Evolutionary conservation across 2,329 filamentous ascomycete genomes (phyloP), one percentile per base, ranked within the genome.

Genomic region (Xylaria sp.): DNA sequence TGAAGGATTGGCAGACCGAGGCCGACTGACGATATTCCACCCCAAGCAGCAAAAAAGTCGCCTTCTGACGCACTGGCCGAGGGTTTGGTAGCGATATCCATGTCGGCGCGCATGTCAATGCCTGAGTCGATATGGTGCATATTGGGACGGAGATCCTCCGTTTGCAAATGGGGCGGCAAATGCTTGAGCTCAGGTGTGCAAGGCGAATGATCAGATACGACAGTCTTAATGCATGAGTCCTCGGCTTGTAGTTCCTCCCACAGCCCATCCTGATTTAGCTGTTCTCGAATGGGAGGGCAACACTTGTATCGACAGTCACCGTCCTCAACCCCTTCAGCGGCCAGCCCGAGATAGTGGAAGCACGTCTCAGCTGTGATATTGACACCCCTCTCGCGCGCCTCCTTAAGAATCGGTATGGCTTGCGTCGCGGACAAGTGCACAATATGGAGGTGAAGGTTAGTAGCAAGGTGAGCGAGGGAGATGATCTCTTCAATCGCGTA

Each of bases 21-120:
- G 0, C 96, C 96, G 20, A 99, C 95, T 4, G 92, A 96, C 4
- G 93, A 95, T 76, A 99, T 97, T 15, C 96, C 96, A 63, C 96
- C 96, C 96, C 96, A 99, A 0, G 94, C 94, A 4, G 92, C 89
- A 82, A 98, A 96, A 86, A 99, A 98, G 82, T 98, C 93, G 44
- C 96, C 96, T 56, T 79, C 79, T 28, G 81, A 80, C 26, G 83
- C 81, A 44, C 81, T 78, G 10, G 82, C 79, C 28, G 78, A 77
- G 6, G 79, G 76, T 68, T 80, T 80, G 11, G 80, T 76, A 1
- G 77, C 74, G 28, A 80, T 63, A 62, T 77, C 68, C 59, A 79
- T 56, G 48, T 78, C 74, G 4, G 74, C 76, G 0, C 81, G 81
- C 74, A 88, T 79, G 68, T 87, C 86, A 67, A 88, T 76, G 38